Conservation (phyloP, 176 grass and related monocot species). For the Hordeum vulgare region DNA sequence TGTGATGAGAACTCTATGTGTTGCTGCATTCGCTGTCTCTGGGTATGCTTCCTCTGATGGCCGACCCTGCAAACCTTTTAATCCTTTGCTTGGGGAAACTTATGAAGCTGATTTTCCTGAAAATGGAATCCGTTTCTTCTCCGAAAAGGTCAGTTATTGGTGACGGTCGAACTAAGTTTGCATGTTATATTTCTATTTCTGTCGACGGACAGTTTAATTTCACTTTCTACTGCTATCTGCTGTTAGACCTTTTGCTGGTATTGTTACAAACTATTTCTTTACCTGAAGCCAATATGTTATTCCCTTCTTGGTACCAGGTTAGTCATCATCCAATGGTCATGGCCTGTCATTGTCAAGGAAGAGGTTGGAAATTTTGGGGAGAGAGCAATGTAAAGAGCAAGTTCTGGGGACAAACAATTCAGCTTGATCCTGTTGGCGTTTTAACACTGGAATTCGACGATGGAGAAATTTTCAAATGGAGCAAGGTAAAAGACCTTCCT, state of each 20-base stretch:
- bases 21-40: slow-evolving; percentile 56
- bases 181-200: background rate
- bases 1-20: slow-evolving; percentile 56
- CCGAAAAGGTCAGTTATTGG: slow-evolving; percentile 40
- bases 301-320: slow-evolving; percentile 28
- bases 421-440: slow-evolving; percentile 51
- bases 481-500: slow-evolving; percentile 28
- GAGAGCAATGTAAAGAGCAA: slow-evolving; percentile 60
- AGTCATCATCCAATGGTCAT: slow-evolving; percentile 56
- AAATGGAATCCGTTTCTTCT: slow-evolving; percentile 47
- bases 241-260: background rate
- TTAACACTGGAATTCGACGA: slow-evolving; percentile 57
- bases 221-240: background rate
- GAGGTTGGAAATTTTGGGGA: slow-evolving; percentile 57
- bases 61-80: slow-evolving; percentile 53
- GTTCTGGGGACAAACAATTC: slow-evolving; percentile 59
- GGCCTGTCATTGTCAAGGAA: slow-evolving; percentile 61
- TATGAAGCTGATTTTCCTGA: slow-evolving; percentile 59
- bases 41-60: slow-evolving; percentile 55
- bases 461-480: slow-evolving; percentile 59
- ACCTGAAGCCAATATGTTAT: background rate
- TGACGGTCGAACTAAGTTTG: background rate
- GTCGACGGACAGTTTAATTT: background rate
- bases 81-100: slow-evolving; percentile 54
- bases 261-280: background rate